These are phyloP conservation scores for Musa acuminata DNA, from an alignment of 176 grass and related monocot genomes.

Conservation along the genomic window DNA sequence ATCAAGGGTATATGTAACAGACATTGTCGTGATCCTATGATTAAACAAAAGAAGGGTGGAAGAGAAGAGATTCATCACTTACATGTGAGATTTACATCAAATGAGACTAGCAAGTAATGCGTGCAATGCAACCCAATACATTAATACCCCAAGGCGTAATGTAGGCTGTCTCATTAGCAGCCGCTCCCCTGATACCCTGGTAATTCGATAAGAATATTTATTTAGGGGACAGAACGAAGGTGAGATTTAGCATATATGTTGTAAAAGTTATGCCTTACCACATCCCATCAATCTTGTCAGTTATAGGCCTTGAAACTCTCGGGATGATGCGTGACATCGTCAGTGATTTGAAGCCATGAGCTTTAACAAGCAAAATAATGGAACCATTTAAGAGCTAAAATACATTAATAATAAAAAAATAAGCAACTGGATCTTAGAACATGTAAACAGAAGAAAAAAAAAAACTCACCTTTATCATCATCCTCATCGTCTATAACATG, in stretches of 20 bases:
- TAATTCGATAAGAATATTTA: slow-evolving; percentile 26
- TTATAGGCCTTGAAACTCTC: slow-evolving; percentile 76
- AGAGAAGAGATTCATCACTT: slow-evolving; percentile 15
- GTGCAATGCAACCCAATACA: slow-evolving; percentile 80
- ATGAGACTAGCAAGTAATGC: slow-evolving; percentile 88
- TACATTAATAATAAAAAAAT: slow-evolving; percentile 8
- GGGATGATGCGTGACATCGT: slow-evolving; percentile 81
- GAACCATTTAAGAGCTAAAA: slow-evolving; percentile 16
- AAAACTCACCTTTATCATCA: slow-evolving; percentile 80
- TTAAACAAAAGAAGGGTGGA: no score
- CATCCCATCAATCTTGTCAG: slow-evolving; percentile 89
- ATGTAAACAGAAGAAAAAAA: slow-evolving; percentile 3
- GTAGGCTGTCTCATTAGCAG: slow-evolving; percentile 92
- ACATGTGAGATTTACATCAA: slow-evolving; percentile 39
- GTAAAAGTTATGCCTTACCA: slow-evolving; percentile 34
- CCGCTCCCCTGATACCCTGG: slow-evolving; percentile 92
- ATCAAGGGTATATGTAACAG: no score
- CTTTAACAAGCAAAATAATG: slow-evolving; percentile 44
- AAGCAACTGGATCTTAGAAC: background rate
- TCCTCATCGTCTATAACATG: slow-evolving; percentile 71
- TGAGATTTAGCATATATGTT: slow-evolving; percentile 6
- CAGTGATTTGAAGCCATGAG: slow-evolving; percentile 95
- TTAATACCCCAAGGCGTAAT: slow-evolving; percentile 59
- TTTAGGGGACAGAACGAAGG: slow-evolving; percentile 7
- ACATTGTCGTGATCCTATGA: no score